phyloP scores from a whole-genome alignment of 2,329 filamentous ascomycete genomes.

The Pseudohalonectria lignicola region DNA sequence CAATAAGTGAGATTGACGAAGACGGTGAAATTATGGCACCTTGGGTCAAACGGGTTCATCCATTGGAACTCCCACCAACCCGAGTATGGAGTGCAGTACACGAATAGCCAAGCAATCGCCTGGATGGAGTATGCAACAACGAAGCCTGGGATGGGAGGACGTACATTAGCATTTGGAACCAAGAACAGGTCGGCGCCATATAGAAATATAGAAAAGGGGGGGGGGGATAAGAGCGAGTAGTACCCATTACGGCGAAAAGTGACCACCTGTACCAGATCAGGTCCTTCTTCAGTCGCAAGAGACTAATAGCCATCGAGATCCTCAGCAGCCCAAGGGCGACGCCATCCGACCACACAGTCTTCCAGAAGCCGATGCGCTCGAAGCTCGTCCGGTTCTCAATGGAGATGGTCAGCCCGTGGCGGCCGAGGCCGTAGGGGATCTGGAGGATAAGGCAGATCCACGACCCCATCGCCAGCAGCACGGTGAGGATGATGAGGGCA shows the following conservation, averaged over 20 bases:
- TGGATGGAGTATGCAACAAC: conserved; percentile 11
- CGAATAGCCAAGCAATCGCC: conserved; percentile 11
- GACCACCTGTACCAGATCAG: conserved; percentile 12
- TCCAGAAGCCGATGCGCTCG: conserved; percentile 12
- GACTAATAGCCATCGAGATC: conserved; percentile 11
- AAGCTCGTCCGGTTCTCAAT: conserved; percentile 8
- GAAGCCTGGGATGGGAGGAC: no score
- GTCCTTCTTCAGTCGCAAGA: conserved; percentile 11
- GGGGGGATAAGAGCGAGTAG: background rate
- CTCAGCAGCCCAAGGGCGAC: conserved; percentile 11
- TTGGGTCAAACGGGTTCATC: conserved; percentile 11
- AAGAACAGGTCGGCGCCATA: background rate
- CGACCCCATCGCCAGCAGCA: conserved; percentile 7
- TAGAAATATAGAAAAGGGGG: background rate
- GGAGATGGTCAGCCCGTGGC: conserved; percentile 7
- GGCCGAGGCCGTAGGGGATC: conserved; percentile 11
- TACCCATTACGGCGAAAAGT: conserved; percentile 11
- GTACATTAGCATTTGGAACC: no score
- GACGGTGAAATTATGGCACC: conserved; percentile 9
- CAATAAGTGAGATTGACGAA: conserved; percentile 11
- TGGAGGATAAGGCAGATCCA: conserved; percentile 13
- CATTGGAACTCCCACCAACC: conserved; percentile 15
- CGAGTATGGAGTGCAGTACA: conserved; percentile 13
- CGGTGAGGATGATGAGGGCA: conserved; percentile 1
- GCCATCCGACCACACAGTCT: conserved; percentile 11